phyloP scores from a whole-genome alignment of 2,329 filamentous ascomycete genomes.

The Fusarium abutilonis region DNA sequence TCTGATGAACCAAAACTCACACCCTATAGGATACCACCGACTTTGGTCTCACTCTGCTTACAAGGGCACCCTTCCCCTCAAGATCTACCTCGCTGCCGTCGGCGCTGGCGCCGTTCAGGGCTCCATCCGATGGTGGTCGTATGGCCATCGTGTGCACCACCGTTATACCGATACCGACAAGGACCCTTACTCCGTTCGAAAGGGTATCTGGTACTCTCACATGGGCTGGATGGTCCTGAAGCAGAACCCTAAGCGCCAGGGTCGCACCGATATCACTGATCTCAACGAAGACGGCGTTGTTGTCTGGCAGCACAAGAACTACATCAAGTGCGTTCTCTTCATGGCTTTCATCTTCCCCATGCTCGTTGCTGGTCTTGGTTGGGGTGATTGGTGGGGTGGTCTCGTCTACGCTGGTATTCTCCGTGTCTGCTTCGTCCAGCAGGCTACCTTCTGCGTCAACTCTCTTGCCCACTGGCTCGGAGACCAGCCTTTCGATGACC shows the following conservation, averaged over 20 bases:
- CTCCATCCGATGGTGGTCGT: conserved; percentile 89
- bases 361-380: conserved; percentile 78
- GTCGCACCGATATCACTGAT: conserved; percentile 87
- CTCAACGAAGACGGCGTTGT: conserved; percentile 87
- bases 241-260: conserved; percentile 89
- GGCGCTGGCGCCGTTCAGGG: conserved; percentile 87
- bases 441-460: conserved; percentile 94
- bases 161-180: conserved; percentile 93
- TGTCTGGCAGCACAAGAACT: conserved; percentile 88
- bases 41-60: conserved; percentile 89
- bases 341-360: conserved; percentile 83
- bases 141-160: conserved; percentile 88
- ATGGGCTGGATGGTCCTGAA: conserved; percentile 94
- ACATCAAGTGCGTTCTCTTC: conserved; percentile 79
- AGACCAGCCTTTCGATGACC: conserved; percentile 91
- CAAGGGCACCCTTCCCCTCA: conserved; percentile 78
- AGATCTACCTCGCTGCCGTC: conserved; percentile 83
- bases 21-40: conserved; percentile 62
- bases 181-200: conserved; percentile 90
- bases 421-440: conserved; percentile 88
- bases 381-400: conserved; percentile 83
- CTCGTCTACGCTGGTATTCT: conserved; percentile 88
- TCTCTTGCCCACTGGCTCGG: conserved; percentile 90
- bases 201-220: conserved; percentile 81
- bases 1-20: conserved; percentile 7